Percentiles rank a stretch among this genome's conserved stretches.
phyloP scores from a whole-genome alignment of 2,329 filamentous ascomycete genomes.

The Monascus ruber region DNA sequence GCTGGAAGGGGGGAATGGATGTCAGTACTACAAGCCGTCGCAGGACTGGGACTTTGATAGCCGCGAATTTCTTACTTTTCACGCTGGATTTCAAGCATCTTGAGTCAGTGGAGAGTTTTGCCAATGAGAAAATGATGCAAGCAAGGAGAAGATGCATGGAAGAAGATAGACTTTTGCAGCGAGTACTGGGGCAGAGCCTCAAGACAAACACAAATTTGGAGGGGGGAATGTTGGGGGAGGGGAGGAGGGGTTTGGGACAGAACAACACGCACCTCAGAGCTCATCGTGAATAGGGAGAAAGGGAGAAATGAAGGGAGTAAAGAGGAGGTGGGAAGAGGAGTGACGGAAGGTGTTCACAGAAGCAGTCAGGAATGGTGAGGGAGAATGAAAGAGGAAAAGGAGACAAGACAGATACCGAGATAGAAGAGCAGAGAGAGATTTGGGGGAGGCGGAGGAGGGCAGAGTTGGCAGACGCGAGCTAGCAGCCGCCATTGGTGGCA shows the following conservation, averaged over 20 bases:
- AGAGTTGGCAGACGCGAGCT: conserved; percentile 8
- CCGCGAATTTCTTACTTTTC: conserved; percentile 49
- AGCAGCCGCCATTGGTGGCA: conserved; percentile 2
- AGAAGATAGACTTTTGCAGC: too few species aligned
- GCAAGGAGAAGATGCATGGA: too few species aligned
- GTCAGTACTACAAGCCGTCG: conserved; percentile 24
- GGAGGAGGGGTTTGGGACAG: conserved; percentile 19
- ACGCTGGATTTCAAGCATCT: conserved; percentile 40
- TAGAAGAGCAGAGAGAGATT: too few species aligned
- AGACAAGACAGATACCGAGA: background rate
- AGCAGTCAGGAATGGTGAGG: background rate
- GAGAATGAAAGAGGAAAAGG: background rate
- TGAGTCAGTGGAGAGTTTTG: conserved; percentile 21
- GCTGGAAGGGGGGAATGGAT: conserved; percentile 44
- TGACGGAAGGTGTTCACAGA: conserved; percentile 4
- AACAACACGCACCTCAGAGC: conserved; percentile 48
- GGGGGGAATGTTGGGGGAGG: conserved; percentile 4
- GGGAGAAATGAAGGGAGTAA: conserved; percentile 4
- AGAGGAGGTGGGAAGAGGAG: conserved; percentile 2
- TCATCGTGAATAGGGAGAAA: conserved; percentile 38
- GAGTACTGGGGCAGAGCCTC: too few species aligned
- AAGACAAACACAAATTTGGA: too few species aligned
- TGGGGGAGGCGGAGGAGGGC: too few species aligned
- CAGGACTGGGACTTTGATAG: conserved; percentile 5
- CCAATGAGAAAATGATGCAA: too few species aligned